A percentile compares a stretch with the other conserved stretches of the same genome.
Conservation (phyloP, 305 asterid genomes). For the Fraxinus latifolia region DNA sequence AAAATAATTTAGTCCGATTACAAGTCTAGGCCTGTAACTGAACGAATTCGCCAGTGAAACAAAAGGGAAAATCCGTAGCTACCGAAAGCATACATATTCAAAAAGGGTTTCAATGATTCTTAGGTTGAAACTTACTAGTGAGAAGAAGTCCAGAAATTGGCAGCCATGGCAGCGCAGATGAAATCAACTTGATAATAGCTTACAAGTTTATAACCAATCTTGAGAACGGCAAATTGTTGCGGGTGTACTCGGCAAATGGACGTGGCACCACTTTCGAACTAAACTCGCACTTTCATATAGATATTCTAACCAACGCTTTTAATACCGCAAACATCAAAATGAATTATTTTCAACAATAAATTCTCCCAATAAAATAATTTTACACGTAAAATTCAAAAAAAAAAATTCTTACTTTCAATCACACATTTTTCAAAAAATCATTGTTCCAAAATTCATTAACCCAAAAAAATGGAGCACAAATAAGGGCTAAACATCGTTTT, state of each 20-base stretch:
- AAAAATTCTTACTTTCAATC: background rate
- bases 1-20: background rate
- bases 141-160: slow-evolving; percentile 92
- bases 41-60: background rate
- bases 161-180: slow-evolving; percentile 52
- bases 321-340: background rate
- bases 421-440: background rate
- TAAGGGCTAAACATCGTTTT: background rate
- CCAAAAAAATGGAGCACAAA: background rate
- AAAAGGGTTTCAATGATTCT: background rate
- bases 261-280: background rate
- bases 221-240: background rate
- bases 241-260: background rate
- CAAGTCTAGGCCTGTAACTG: background rate
- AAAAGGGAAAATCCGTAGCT: background rate
- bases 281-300: background rate
- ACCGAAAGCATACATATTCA: background rate
- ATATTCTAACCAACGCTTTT: background rate
- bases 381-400: no score
- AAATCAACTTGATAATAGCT: slow-evolving; percentile 1
- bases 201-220: background rate
- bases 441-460: background rate
- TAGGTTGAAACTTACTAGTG: slow-evolving; percentile 52
- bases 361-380: no score
- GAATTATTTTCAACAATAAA: no score